phyloP scores from a whole-genome alignment of 2,329 filamentous ascomycete genomes.

The Nakataea oryzae region DNA sequence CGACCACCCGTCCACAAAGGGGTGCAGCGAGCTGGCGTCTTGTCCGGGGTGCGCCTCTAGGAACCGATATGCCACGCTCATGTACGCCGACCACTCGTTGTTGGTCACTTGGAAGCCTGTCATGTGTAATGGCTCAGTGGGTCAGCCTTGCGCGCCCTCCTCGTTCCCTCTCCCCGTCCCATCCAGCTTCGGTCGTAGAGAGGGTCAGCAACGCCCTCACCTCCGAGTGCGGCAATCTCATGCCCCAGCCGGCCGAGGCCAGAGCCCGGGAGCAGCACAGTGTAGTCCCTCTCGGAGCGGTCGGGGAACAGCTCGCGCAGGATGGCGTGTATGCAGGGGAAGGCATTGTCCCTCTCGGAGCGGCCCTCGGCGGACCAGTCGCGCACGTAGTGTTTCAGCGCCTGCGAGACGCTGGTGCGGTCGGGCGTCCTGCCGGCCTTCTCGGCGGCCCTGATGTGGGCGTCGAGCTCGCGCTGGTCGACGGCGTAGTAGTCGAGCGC shows the following conservation, averaged over 20 bases:
- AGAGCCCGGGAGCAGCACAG: conserved; percentile 39
- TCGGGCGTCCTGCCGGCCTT: conserved; percentile 25
- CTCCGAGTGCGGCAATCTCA: conserved; percentile 30
- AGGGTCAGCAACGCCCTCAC: conserved; percentile 7
- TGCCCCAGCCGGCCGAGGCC: conserved; percentile 41
- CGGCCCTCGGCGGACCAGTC: conserved; percentile 42
- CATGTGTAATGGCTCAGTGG: neutral
- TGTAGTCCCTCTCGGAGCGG: conserved; percentile 13
- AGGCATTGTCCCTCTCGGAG: conserved; percentile 32
- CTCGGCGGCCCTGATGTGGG: conserved; percentile 26
- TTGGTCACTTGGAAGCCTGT: conserved; percentile 34
- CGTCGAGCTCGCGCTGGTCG: conserved; percentile 29
- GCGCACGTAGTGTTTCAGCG: conserved; percentile 45
- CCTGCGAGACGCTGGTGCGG: conserved; percentile 33
- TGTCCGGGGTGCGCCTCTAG: conserved; percentile 20
- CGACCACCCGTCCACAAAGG: conserved; percentile 46
- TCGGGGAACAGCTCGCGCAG: conserved; percentile 18
- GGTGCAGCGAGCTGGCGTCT: conserved; percentile 26
- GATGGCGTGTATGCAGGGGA: conserved; percentile 25
- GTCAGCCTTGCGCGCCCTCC: neutral
- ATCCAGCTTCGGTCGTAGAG: neutral
- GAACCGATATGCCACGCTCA: conserved; percentile 43
- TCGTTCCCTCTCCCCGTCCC: too few species aligned
- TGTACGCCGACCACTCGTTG: conserved; percentile 49
- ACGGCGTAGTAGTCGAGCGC: conserved; percentile 37